These are phyloP conservation scores for Dalbergia cochinchinensis DNA, from an alignment of 306 rosid species.

Conservation along the genomic window DNA sequence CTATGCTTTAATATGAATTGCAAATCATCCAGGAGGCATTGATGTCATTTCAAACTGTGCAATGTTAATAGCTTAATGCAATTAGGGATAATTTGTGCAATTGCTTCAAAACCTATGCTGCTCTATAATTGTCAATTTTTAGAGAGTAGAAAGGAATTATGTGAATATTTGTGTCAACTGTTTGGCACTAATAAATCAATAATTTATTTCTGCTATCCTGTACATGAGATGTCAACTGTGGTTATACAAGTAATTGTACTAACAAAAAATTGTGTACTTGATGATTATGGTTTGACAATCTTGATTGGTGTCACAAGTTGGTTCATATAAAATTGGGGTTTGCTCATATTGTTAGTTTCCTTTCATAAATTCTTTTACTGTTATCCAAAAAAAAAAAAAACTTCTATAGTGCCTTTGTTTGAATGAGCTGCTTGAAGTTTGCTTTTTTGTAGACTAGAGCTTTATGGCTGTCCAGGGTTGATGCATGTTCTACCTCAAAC, in stretches of 20 bases:
- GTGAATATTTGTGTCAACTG: slow-evolving; percentile 30
- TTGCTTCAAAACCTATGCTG: neutral
- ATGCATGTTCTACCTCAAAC: slow-evolving; percentile 17
- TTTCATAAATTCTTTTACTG: slow-evolving; percentile 12
- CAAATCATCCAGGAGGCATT: neutral
- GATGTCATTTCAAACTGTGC: neutral
- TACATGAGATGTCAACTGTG: slow-evolving; percentile 3
- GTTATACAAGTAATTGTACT: neutral
- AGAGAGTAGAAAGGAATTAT: neutral
- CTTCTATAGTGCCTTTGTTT: neutral
- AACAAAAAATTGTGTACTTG: slow-evolving; percentile 7
- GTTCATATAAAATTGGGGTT: slow-evolving; percentile 1
- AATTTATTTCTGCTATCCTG: slow-evolving; percentile 16
- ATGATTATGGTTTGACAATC: slow-evolving; percentile 26
- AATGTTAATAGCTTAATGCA: neutral
- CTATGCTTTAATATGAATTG: slow-evolving; percentile 1
- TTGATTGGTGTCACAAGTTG: slow-evolving; percentile 4
- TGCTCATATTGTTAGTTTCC: slow-evolving; percentile 21
- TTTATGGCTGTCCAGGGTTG: slow-evolving; percentile 21
- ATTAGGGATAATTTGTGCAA: slow-evolving; percentile 29
- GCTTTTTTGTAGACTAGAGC: slow-evolving; percentile 15
- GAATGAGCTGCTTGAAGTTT: slow-evolving; percentile 3
- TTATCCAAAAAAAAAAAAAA: no score
- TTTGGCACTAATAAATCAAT: neutral
- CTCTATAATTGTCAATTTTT: neutral